phyloP scores from a whole-genome alignment of 306 rosid species.

The Datisca glomerata region DNA sequence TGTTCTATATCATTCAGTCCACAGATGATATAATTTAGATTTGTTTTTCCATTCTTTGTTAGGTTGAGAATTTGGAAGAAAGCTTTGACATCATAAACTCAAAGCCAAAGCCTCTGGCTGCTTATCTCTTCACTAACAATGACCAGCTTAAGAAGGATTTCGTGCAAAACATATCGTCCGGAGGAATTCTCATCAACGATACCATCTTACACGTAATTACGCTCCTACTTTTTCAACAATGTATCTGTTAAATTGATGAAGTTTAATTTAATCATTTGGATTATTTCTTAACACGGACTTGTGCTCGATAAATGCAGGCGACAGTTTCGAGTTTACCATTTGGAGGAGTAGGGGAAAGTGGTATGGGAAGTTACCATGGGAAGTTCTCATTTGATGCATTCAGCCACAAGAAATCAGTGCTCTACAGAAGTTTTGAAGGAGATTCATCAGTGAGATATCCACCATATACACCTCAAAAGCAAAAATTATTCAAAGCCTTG shows the following conservation, averaged over 20 bases:
- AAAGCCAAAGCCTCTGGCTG: slow-evolving; percentile 71
- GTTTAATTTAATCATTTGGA: no score
- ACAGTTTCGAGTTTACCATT: slow-evolving; percentile 55
- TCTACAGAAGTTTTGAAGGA: slow-evolving; percentile 48
- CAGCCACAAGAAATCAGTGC: slow-evolving; percentile 71
- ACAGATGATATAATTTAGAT: not conserved
- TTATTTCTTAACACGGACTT: no score
- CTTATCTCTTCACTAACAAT: slow-evolving; percentile 61
- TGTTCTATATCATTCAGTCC: no score
- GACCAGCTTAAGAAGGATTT: slow-evolving; percentile 59
- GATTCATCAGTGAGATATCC: slow-evolving; percentile 60
- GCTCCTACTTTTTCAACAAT: not conserved
- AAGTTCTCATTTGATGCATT: slow-evolving; percentile 70
- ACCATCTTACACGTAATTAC: slow-evolving; percentile 43
- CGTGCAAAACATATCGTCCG: slow-evolving; percentile 63
- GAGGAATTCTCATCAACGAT: slow-evolving; percentile 84
- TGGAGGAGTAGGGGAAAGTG: slow-evolving; percentile 91
- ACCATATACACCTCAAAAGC: slow-evolving; percentile 55
- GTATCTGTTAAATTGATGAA: not conserved
- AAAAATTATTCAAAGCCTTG: slow-evolving; percentile 41
- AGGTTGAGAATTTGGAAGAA: slow-evolving; percentile 61
- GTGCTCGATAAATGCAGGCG: slow-evolving; percentile 30
- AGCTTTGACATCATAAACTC: slow-evolving; percentile 52
- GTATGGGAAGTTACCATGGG: slow-evolving; percentile 80
- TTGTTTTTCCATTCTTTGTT: slow-evolving; percentile 2